phyloP scores from a whole-genome alignment of 2,329 filamentous ascomycete genomes.

The Ascochyta koolunga region DNA sequence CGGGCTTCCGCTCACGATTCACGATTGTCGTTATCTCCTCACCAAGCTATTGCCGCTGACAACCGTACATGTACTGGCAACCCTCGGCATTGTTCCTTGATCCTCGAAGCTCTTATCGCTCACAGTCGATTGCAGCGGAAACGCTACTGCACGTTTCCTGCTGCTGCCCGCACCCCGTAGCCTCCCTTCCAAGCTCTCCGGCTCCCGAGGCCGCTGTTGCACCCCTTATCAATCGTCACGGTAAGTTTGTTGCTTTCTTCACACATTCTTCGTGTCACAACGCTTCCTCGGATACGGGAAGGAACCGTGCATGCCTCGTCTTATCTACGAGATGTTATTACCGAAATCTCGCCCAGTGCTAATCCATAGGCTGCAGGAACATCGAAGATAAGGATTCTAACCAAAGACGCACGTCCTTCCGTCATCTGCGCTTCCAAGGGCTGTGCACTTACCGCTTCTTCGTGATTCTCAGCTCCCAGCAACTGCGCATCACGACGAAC shows the following conservation, averaged over 20 bases:
- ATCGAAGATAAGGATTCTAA: slow-evolving; percentile 42
- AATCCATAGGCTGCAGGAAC: slow-evolving; percentile 39
- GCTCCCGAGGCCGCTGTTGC: slow-evolving; percentile 30
- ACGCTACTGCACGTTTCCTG: slow-evolving; percentile 13
- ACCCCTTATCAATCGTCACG: slow-evolving; percentile 23
- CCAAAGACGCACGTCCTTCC: slow-evolving; percentile 43
- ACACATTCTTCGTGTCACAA: slow-evolving; percentile 20
- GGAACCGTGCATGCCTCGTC: slow-evolving; percentile 15
- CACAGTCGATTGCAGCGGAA: slow-evolving; percentile 16
- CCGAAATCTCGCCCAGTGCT: slow-evolving; percentile 40
- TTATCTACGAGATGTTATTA: slow-evolving; percentile 21
- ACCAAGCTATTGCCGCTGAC: slow-evolving; percentile 32
- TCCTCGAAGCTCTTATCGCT: slow-evolving; percentile 35
- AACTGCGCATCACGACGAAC: slow-evolving; percentile 33
- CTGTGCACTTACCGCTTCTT: slow-evolving; percentile 48
- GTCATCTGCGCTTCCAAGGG: slow-evolving; percentile 41
- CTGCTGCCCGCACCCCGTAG: slow-evolving; percentile 2
- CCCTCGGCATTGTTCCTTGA: slow-evolving; percentile 36
- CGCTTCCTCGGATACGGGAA: slow-evolving; percentile 11
- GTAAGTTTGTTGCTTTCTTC: slow-evolving; percentile 31
- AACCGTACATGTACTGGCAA: slow-evolving; percentile 40
- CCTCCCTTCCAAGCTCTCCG: slow-evolving; percentile 24
- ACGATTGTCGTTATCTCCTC: slow-evolving; percentile 21
- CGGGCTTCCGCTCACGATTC: slow-evolving; percentile 17
- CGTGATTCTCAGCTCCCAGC: slow-evolving; percentile 35